phyloP scores from a whole-genome alignment of 768 basidiomycete genomes.

The Xerocomellus chrysenteron region DNA sequence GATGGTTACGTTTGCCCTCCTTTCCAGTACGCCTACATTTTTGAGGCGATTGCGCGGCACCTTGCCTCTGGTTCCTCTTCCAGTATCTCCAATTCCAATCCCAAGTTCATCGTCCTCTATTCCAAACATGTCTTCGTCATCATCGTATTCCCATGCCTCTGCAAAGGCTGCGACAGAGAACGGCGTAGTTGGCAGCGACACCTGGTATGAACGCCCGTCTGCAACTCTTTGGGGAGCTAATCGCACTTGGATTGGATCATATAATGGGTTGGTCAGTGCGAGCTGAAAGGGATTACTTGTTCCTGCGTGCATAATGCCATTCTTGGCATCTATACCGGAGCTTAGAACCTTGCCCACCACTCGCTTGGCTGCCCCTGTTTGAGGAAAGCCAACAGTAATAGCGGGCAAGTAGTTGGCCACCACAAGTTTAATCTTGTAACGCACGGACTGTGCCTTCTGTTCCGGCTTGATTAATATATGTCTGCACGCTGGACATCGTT shows the following conservation, averaged over 20 bases:
- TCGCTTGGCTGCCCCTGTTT: constrained; percentile 41
- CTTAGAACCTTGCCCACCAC: constrained; percentile 37
- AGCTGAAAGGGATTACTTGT: constrained; percentile 85
- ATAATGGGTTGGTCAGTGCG: constrained; percentile 90
- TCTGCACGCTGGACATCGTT: constrained; percentile 90
- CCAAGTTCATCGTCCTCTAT: constrained; percentile 40
- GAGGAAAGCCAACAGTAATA: constrained; percentile 71
- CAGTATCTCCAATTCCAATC: constrained; percentile 31
- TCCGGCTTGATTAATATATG: constrained; percentile 99
- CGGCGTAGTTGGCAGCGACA: constrained; percentile 72
- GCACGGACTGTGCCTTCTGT: constrained; percentile 90
- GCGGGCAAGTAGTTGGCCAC: constrained; percentile 93
- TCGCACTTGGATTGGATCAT: constrained; percentile 93
- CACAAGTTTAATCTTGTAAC: constrained; percentile 97
- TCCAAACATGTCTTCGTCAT: constrained; percentile 83
- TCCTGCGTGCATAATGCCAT: constrained; percentile 62
- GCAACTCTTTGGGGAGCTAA: constrained; percentile 68
- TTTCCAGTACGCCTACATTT: constrained; percentile 81
- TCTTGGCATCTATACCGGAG: constrained; percentile 38
- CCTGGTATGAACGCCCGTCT: constrained; percentile 54
- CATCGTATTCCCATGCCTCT: constrained; percentile 98
- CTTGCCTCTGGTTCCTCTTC: constrained; percentile 44
- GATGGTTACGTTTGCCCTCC: constrained; percentile 84
- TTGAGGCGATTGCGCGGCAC: constrained; percentile 48
- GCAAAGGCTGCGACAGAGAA: constrained; percentile 90